phyloP scores from a whole-genome alignment of 2,329 filamentous ascomycete genomes.

The Penicillium sp. region DNA sequence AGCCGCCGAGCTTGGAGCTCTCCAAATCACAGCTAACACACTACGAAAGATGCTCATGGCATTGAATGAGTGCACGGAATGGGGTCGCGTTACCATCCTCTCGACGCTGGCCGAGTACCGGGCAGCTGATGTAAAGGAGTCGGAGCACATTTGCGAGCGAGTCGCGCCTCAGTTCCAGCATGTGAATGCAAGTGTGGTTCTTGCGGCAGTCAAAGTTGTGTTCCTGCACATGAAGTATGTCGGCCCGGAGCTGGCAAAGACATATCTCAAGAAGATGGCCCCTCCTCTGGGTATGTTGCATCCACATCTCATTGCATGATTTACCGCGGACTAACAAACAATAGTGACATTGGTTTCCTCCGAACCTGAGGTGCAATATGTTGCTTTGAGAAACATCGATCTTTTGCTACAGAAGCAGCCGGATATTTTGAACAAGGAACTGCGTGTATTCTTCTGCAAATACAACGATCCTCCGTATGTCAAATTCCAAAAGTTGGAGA shows the following conservation, averaged over 20 bases:
- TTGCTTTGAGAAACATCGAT: slow-evolving; percentile 93
- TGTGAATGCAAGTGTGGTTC: slow-evolving; percentile 92
- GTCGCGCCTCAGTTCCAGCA: slow-evolving; percentile 97
- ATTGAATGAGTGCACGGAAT: slow-evolving; percentile 96
- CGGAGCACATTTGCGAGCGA: slow-evolving; percentile 96
- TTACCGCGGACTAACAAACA: slow-evolving; percentile 24
- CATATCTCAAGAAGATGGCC: slow-evolving; percentile 98
- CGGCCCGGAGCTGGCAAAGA: slow-evolving; percentile 72
- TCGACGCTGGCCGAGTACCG: slow-evolving; percentile 86
- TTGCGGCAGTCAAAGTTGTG: slow-evolving; percentile 96
- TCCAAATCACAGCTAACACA: slow-evolving; percentile 76
- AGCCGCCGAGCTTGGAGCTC: slow-evolving; percentile 83
- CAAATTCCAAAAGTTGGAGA: slow-evolving; percentile 96
- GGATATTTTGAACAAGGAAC: slow-evolving; percentile 94
- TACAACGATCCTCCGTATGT: slow-evolving; percentile 98
- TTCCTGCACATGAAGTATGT: slow-evolving; percentile 93
- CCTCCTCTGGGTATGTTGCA: slow-evolving; percentile 74
- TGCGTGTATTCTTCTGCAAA: slow-evolving; percentile 99
- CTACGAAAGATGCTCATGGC: slow-evolving; percentile 96
- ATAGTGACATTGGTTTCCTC: slow-evolving; percentile 92
- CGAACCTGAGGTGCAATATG: slow-evolving; percentile 95
- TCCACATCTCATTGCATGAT: not conserved
- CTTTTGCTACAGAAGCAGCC: slow-evolving; percentile 92
- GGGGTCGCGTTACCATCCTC: slow-evolving; percentile 92
- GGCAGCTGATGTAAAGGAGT: slow-evolving; percentile 85